Base-by-base conservation (phyloP, 176 grass and related monocot species). In the Oryza longistaminata region DNA sequence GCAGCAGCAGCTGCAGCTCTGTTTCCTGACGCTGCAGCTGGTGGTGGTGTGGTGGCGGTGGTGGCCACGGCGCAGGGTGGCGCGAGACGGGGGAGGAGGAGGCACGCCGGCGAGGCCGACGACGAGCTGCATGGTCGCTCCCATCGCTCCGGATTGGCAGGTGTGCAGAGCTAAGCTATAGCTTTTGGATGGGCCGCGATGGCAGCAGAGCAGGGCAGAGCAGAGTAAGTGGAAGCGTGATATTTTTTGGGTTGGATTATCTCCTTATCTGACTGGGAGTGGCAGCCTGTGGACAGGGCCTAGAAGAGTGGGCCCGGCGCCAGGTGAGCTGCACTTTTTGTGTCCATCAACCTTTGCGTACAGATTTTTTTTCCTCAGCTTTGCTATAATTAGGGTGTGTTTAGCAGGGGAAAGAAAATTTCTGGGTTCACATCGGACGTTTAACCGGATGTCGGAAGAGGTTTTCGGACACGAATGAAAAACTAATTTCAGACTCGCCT, bases 241-340 rank as follows among this genome's bases (percentile, higher is more conserved):
- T 72, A 35, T 6, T 73, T n/a, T 84, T 58, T 4, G 64, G 33
- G 48, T 52, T 55, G 81, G 49, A 31, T 86, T 85, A 83, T 90
- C 91, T 7, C 71, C 74, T 93, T 87, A 90, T 93, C 88, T 61
- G 26, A 27, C 26, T 27, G 24, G 46, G 55, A 34, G 82, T 40
- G 2, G 64, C 14, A 48, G 48, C 48, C 48, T 50, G 48, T 50
- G 48, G 48, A 16, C 48, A 60, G 19, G 78, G 9, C 64, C 62
- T 58, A 24, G n/a, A 35, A 35, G 9, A 60, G 61, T 58, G 70
- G 78, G 71, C 33, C 76, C 33, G 3, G 24, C 6, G 78, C 16
- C 14, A 42, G 15, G 24, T 65, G 2, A 22, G 39, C 26, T 37
- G 67, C 13, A 9, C 68, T 75, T 87, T 67, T 50, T 50, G 48